Conservation (phyloP, 306 rosid genomes). For the Boehmeria nivea region DNA sequence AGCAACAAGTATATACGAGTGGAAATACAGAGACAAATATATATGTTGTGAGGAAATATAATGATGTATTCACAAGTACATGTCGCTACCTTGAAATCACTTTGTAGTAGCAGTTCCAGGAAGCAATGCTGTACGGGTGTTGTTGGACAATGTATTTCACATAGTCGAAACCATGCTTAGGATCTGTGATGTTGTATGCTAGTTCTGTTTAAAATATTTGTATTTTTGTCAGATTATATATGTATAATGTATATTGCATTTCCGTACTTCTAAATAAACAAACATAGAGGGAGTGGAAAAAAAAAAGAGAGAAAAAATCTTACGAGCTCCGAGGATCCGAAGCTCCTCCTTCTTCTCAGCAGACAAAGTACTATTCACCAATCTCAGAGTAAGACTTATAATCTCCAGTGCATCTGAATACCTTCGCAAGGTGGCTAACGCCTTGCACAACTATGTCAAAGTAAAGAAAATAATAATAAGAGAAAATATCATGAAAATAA, state of each 20-base stretch:
- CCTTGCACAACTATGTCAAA: slow-evolving; percentile 68
- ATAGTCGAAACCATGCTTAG: slow-evolving; percentile 77
- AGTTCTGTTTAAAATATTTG: slow-evolving; percentile 44
- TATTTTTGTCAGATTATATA: not conserved
- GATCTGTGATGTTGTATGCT: slow-evolving; percentile 78
- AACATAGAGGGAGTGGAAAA: slow-evolving; percentile 8
- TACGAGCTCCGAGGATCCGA: slow-evolving; percentile 84
- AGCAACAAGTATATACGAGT: no score
- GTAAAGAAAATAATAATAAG: slow-evolving; percentile 2
- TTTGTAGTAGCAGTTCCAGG: slow-evolving; percentile 97
- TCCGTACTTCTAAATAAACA: not conserved
- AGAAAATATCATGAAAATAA: not conserved
- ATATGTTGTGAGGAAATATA: no score
- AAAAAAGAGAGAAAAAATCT: slow-evolving; percentile 15
- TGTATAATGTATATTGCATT: not conserved
- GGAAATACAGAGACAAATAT: no score
- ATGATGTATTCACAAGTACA: not conserved
- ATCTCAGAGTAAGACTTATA: slow-evolving; percentile 59
- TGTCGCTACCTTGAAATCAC: slow-evolving; percentile 61
- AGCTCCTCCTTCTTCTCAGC: slow-evolving; percentile 67
- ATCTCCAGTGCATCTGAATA: slow-evolving; percentile 79
- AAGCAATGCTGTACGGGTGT: slow-evolving; percentile 71
- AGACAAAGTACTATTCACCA: slow-evolving; percentile 43
- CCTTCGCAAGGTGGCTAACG: slow-evolving; percentile 67
- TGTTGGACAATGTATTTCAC: slow-evolving; percentile 76